Base-by-base conservation (phyloP, 345 rosid genomes). In the Pelargonium nanum region DNA sequence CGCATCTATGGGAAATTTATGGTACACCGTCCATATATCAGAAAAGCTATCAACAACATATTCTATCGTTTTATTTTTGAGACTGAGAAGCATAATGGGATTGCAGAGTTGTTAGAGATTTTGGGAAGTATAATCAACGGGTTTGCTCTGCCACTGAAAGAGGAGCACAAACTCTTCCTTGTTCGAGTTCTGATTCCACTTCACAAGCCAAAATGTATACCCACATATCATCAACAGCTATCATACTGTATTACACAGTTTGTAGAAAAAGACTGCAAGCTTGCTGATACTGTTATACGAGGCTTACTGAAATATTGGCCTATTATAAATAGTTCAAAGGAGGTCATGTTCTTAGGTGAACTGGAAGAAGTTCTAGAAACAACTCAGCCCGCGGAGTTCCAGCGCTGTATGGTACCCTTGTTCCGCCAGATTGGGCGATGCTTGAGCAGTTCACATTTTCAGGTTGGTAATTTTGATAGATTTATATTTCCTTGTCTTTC, bases 331-430 rank as follows among this genome's bases (percentile, higher is more conserved):
- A 52, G 55, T n/a, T 52, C 55, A 21, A 52, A 52, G 22, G 55
- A 52, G n/a, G 55, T 52, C 21, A 52, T 52, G 55, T 52, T 52
- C 55, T 6, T 52, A 4, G 22, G 22, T 4, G 55, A 52, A 8
- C n/a, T 52, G 55, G 55, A 52, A 9, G 55, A 52, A n/a, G 55
- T 52, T 52, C n/a, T 52, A 52, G 55, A 52, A 52, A 21, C 55
- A n/a, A 52, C 55, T 52, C 55, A 52, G n/a, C 55, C 55, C 17
- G 21, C 55, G 8, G 55, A 52, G 22, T 52, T 52, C 21, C 55
- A 52, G 21, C 55, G 55, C 22, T 52, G 55, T 19, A 52, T 52
- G 55, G 55, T 52, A 1, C 55, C 55, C 17, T 52, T 52, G 55
- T 52, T 52, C n/a, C 55, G 55, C 22, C 55, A n/a, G 22, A 52